phyloP scores from a whole-genome alignment of 192 early-diverging fungal species.

The Geranomyces variabilis region DNA sequence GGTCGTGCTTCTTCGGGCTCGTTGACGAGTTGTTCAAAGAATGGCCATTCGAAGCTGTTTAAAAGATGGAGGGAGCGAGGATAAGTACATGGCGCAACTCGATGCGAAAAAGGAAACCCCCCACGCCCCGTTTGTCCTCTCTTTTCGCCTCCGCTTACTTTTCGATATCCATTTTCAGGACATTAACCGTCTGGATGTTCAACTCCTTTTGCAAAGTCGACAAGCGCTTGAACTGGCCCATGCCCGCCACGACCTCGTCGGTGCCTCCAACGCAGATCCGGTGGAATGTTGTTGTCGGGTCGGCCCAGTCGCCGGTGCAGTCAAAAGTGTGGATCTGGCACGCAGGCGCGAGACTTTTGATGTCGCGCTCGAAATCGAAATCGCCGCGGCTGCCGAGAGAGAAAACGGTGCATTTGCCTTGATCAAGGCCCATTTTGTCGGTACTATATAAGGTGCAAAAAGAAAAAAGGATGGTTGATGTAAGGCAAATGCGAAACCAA shows the following conservation, averaged over 20 bases:
- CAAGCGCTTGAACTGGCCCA: conserved; percentile 21
- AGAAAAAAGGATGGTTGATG: not conserved
- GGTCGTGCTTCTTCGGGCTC: conserved; percentile 18
- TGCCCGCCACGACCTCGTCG: conserved; percentile 10
- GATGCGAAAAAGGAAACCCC: too few relatives aligned
- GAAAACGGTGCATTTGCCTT: conserved; percentile 17
- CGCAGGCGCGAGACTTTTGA: conserved; percentile 6
- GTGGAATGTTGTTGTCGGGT: conserved; percentile 22
- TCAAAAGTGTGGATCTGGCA: conserved; percentile 34
- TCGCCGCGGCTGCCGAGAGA: conserved; percentile 19
- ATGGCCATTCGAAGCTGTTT: conserved; percentile 25
- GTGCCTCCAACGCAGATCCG: conserved; percentile 25
- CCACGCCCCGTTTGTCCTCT: not conserved
- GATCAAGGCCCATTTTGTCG: conserved; percentile 15
- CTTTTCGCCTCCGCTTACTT: not conserved
- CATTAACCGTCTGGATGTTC: conserved; percentile 8
- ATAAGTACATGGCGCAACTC: too few relatives aligned
- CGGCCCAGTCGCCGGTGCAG: conserved; percentile 28
- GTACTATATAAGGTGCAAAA: not conserved
- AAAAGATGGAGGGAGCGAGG: not conserved
- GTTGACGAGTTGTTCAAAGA: conserved; percentile 15
- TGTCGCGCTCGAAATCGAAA: conserved; percentile 27
- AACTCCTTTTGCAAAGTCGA: conserved; percentile 22
- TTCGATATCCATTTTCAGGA: conserved; percentile 35
- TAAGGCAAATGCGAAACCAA: not conserved